These are phyloP conservation scores for Barnettozyma vustinii DNA, from an alignment of 805 yeast genomes.

Conservation along the genomic window DNA sequence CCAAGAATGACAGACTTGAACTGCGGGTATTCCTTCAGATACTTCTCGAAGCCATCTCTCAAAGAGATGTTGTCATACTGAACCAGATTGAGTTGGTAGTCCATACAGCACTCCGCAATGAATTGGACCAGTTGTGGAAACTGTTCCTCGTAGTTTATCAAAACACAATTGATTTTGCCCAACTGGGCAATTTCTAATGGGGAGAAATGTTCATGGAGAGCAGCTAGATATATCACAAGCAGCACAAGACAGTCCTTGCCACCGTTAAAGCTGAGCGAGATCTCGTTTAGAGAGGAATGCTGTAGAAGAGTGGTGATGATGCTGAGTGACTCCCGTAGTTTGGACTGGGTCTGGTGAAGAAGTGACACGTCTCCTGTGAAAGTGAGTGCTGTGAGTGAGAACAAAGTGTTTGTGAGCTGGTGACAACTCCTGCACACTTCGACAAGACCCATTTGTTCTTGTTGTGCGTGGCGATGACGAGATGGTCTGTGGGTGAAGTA, in stretches of 20 bases:
- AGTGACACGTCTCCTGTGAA: background rate
- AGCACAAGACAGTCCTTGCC: slow-evolving; percentile 95
- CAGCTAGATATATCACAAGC: slow-evolving; percentile 68
- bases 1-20: slow-evolving; percentile 83
- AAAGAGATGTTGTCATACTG: slow-evolving; percentile 39
- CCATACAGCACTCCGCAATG: slow-evolving; percentile 45
- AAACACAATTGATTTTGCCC: slow-evolving; percentile 50
- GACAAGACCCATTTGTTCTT: slow-evolving; percentile 1
- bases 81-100: slow-evolving; percentile 49
- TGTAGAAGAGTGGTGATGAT: slow-evolving; percentile 1
- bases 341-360: slow-evolving; percentile 3
- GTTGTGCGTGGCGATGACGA: background rate
- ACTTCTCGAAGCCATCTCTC: slow-evolving; percentile 65
- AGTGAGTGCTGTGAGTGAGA: background rate
- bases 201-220: slow-evolving; percentile 29
- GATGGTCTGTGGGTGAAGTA: background rate
- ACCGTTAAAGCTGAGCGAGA: slow-evolving; percentile 87
- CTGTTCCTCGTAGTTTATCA: slow-evolving; percentile 68
- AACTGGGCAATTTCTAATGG: slow-evolving; percentile 12
- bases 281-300: slow-evolving; percentile 31
- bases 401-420: background rate
- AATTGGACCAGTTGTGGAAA: slow-evolving; percentile 69
- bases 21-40: slow-evolving; percentile 44
- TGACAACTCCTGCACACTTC: slow-evolving; percentile 4
- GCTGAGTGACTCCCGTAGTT: slow-evolving; percentile 1